Base-by-base conservation (phyloP, 2,329 filamentous ascomycete species). In the Fusarium cyanostomum region DNA sequence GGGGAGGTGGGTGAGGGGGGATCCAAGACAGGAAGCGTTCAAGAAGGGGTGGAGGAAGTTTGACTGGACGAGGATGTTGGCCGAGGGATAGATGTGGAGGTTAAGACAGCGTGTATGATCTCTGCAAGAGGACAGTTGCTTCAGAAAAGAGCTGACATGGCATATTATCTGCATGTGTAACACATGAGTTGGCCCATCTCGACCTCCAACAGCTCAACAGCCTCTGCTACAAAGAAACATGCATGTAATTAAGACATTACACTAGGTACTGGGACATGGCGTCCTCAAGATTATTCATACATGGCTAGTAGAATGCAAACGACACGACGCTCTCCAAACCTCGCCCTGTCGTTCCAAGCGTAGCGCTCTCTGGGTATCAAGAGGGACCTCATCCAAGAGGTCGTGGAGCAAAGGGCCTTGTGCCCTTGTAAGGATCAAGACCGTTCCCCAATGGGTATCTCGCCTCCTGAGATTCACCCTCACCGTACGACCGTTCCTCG, bases 21-120 rank as follows among this genome's bases (percentile, higher is more conserved):
- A 90, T 68, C 83, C 84, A 12, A 88, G 89, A 64, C 81, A 91
- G 1, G 92, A 94, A 3, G 86, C 81, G 3, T 99, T 96, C 72
- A 89, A 86, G 80, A 94, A 89, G 80, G 83, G 86, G 41, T 99
- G 95, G 95, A 86, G 86, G 68, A 93, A 93, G 78, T 97, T 95
- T 80, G 95, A 99, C 80, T 99, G 95, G 85, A 89, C 87, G 2
- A 79, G 86, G 59, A 81, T 89, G 37, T 71, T 89, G 33, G 74
- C 79, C 2, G 81, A 84, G 15, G 73, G 15, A 59, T 56, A 53
- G 38, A 49, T n/a, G 21, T 11, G 9, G 37, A 16, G 33, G 37
- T 38, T 16, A 11, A 18, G 24, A 26, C 27, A 24, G 28, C 35
- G 41, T 21, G 24, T 21, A 37, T 37, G n/a, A 30, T 48, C 31